Evolutionary conservation across 345 rosid genomes (phyloP).

Genomic region (Rhodamnia argentea): DNA sequence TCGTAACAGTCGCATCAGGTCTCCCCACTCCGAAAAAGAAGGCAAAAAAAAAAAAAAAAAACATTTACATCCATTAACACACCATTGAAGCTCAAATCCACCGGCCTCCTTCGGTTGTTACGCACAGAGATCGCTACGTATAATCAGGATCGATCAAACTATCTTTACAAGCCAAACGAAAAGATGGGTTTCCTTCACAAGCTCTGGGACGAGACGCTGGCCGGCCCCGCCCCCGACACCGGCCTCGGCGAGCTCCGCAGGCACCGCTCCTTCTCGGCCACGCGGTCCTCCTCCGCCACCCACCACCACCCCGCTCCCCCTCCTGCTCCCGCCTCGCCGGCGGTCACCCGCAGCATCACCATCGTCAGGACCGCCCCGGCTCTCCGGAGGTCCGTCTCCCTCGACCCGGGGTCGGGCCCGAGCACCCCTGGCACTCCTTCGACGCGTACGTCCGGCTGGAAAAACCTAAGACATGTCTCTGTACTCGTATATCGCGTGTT

Average conservation of each 20-base stretch:
- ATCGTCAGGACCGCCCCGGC: slow-evolving; percentile 25
- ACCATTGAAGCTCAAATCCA: not conserved
- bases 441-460: slow-evolving; percentile 23
- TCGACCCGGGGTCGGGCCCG: slow-evolving; percentile 23
- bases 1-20: slow-evolving; percentile 37
- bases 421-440: slow-evolving; percentile 39
- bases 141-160: not conserved
- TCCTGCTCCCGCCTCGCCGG: not conserved
- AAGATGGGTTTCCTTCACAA: slow-evolving; percentile 67
- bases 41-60: not conserved
- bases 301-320: not conserved
- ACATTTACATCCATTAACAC: too few species aligned
- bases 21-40: not conserved
- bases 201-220: slow-evolving; percentile 93
- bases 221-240: slow-evolving; percentile 77
- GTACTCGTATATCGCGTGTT: not conserved
- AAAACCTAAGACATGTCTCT: not conserved
- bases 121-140: slow-evolving; percentile 3
- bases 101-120: slow-evolving; percentile 34
- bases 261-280: slow-evolving; percentile 35
- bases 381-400: slow-evolving; percentile 14
- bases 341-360: slow-evolving; percentile 55
- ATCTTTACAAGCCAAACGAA: not conserved
- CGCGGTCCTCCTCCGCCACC: slow-evolving; percentile 9
- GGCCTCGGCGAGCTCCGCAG: slow-evolving; percentile 55